Evolutionary conservation across 345 rosid genomes (phyloP), one percentile per base, ranked within the genome.

Genomic region (Eutrema japonicum): DNA sequence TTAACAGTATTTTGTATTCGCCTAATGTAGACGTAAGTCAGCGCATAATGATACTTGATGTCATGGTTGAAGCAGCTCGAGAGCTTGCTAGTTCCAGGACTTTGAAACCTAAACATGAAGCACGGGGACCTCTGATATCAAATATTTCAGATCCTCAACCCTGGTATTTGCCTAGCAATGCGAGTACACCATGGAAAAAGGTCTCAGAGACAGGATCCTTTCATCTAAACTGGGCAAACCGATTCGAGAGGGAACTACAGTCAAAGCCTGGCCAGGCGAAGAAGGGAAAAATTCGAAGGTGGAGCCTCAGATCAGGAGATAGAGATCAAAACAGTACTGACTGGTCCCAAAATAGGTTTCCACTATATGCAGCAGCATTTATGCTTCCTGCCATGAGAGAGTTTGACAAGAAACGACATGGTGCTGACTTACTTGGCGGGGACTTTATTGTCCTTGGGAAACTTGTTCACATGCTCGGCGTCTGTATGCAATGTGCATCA

Each of bases 311-410:
- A 79, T 84, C 89, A 35, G 59, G 77, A 73, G 83, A 70, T 70
- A 61, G 55, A 38, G 86, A 64, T 64, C 83, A 82, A 72, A 77
- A 55, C 73, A 84, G 78, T 71, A 66, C 68, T 40, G 93, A 87
- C 48, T 79, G 82, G 85, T 79, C 89, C 47, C 92, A 86, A 35
- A 95, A 95, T 64, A 90, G 78, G 58, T 95, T 95, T 69, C 99
- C 96, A 58, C 45, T 86, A 43, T 92, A 88, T 62, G 96, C 96
- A 27, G 97, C 96, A 35, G 92, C 99, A 11, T 92, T 92, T 84
- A 92, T 95, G 97, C 97, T 95, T 79, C 99, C 99, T 78, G 92
- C 88, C 67, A 95, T 95, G 99, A 85, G 85, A 84, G 93, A 88
- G 56, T 92, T 88, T 74, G 99, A 95, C 82, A 90, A 83, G 88